phyloP scores from a whole-genome alignment of 169 alveolate genomes.

The Plasmodium cynomolgi region DNA sequence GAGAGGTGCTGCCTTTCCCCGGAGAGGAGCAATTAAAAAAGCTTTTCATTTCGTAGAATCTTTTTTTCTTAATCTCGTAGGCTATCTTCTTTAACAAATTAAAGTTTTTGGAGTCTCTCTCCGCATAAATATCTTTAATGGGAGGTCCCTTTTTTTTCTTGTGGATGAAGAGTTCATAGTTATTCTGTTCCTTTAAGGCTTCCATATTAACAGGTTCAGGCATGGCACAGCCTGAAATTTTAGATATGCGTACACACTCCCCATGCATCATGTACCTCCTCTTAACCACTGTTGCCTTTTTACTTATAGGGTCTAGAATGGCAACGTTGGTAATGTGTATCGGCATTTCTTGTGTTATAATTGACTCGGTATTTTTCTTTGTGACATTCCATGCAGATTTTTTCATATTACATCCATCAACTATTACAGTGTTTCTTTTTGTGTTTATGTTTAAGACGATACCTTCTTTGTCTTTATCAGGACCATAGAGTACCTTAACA shows the following conservation, averaged over 20 bases:
- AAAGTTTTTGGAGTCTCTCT: constrained; percentile 75
- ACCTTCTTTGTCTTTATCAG: constrained; percentile 88
- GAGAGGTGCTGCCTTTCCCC: background rate
- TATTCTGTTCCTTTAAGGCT: constrained; percentile 74
- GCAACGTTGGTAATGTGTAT: constrained; percentile 92
- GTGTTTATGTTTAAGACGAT: constrained; percentile 85
- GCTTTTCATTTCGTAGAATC: constrained; percentile 65
- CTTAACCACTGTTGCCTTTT: constrained; percentile 91
- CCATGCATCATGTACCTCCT: constrained; percentile 91
- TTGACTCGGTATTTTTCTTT: constrained; percentile 73
- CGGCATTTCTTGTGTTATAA: constrained; percentile 90
- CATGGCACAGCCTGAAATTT: constrained; percentile 86
- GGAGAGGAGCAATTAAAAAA: background rate
- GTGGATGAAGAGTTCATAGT: constrained; percentile 78
- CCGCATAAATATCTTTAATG: constrained; percentile 78
- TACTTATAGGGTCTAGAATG: constrained; percentile 90
- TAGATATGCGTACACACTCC: constrained; percentile 90
- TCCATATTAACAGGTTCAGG: constrained; percentile 83
- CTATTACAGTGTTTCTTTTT: constrained; percentile 87
- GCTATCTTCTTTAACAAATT: constrained; percentile 59
- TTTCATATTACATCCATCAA: constrained; percentile 91
- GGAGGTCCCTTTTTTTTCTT: constrained; percentile 73
- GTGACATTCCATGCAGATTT: constrained; percentile 89
- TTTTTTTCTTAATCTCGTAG: constrained; percentile 56
- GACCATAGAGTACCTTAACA: constrained; percentile 92